These are phyloP conservation scores for Eremomyces bilateralis DNA, from an alignment of 495 filamentous ascomycete genomes.

Conservation along the genomic window DNA sequence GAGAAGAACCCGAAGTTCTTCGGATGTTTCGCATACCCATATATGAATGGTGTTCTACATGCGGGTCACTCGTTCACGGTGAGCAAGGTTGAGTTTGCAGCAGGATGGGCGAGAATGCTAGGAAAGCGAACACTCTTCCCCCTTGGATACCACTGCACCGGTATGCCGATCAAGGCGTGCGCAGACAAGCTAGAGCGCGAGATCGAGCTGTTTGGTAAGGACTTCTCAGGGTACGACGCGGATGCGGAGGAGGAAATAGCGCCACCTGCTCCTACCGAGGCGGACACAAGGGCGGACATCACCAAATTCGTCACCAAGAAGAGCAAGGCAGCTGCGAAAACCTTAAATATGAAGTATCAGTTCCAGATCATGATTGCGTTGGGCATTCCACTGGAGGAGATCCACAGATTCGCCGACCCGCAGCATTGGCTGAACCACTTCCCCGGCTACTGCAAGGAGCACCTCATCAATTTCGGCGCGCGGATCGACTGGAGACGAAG, in stretches of 20 bases:
- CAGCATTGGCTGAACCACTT: conserved; percentile 76
- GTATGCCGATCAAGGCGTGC: conserved; percentile 94
- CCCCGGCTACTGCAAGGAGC: conserved; percentile 56
- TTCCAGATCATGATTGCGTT: conserved; percentile 77
- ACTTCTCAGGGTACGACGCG: conserved; percentile 48
- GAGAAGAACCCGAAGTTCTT: conserved; percentile 77
- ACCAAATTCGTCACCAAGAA: conserved; percentile 86
- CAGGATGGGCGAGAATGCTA: conserved; percentile 69
- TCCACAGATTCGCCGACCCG: conserved; percentile 78
- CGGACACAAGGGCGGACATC: conserved; percentile 44
- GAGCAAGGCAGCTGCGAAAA: conserved; percentile 80
- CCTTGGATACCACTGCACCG: conserved; percentile 86
- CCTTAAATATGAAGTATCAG: conserved; percentile 73
- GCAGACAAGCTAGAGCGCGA: conserved; percentile 87
- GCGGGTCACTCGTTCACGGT: conserved; percentile 80
- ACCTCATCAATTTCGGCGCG: conserved; percentile 66
- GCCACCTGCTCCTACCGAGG: conserved; percentile 34
- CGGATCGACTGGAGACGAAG: conserved; percentile 81
- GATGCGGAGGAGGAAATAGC: conserved; percentile 28
- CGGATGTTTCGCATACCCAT: conserved; percentile 82
- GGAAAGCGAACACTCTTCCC: conserved; percentile 75
- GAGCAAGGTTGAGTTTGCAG: conserved; percentile 76
- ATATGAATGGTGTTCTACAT: conserved; percentile 92
- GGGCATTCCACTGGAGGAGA: conserved; percentile 65
- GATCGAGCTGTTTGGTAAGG: conserved; percentile 66